phyloP scores from a whole-genome alignment of 139 green algal species.

The Picochlorum costavermella region DNA sequence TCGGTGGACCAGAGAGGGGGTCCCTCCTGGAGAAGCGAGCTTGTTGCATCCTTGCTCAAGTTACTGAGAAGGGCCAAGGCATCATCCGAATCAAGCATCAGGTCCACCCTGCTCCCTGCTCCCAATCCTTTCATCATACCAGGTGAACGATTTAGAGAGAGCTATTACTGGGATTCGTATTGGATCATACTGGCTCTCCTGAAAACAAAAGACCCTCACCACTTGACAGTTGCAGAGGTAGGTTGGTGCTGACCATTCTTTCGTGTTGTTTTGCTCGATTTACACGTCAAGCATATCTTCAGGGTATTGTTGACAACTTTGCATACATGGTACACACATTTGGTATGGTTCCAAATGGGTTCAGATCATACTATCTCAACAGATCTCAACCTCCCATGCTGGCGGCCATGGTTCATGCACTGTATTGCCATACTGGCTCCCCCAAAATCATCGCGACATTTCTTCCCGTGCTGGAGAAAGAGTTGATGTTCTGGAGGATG shows the following conservation, averaged over 20 bases:
- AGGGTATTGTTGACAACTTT: conserved; percentile 60
- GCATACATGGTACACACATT: conserved; percentile 46
- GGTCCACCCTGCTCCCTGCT: conserved; percentile 59
- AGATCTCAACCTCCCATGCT: conserved; percentile 84
- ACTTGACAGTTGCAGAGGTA: conserved; percentile 15
- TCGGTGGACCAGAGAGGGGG: too few species aligned
- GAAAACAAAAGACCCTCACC: conserved; percentile 44
- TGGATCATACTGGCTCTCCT: conserved; percentile 79
- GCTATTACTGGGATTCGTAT: conserved; percentile 86
- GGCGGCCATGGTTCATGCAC: conserved; percentile 30
- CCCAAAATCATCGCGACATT: conserved; percentile 29
- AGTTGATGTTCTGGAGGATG: conserved; percentile 71
- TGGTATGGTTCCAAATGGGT: conserved; percentile 88
- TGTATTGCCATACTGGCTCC: conserved; percentile 36
- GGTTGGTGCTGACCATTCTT: background rate
- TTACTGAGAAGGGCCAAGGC: too few species aligned
- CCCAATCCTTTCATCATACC: conserved; percentile 66
- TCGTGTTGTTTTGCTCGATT: background rate
- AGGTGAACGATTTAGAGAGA: conserved; percentile 76
- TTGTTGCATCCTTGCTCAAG: too few species aligned
- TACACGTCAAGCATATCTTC: background rate
- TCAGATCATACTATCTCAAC: conserved; percentile 88
- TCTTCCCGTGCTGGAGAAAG: conserved; percentile 53
- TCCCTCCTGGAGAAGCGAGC: too few species aligned
- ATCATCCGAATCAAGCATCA: too few species aligned